Evolutionary conservation across 345 rosid genomes (phyloP).

Genomic region (Litchi chinensis): DNA sequence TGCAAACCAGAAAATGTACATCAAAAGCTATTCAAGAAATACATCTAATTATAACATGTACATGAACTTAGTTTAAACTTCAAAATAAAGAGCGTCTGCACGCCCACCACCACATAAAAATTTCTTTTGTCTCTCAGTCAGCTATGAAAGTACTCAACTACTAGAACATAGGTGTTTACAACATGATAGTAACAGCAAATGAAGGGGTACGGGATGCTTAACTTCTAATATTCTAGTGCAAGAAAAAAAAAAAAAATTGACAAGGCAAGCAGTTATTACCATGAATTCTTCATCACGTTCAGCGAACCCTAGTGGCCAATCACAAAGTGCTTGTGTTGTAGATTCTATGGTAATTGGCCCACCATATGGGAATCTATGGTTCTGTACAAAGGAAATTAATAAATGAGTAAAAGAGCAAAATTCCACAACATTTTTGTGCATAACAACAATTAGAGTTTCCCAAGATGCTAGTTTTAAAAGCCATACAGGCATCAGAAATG

Average conservation of each 20-base stretch:
- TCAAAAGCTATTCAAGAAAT: slow-evolving; percentile 16
- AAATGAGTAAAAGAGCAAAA: background rate
- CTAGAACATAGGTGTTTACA: background rate
- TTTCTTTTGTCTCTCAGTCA: background rate
- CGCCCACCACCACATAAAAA: background rate
- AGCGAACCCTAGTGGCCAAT: no score
- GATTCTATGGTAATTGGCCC: slow-evolving; percentile 98
- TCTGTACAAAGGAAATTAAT: slow-evolving; percentile 33
- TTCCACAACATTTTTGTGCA: background rate
- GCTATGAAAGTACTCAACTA: background rate
- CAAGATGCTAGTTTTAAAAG: no score
- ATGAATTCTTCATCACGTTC: no score
- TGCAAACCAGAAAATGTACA: slow-evolving; percentile 34
- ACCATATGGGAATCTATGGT: slow-evolving; percentile 90
- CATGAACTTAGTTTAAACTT: background rate
- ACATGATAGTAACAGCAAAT: background rate
- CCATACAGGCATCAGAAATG: no score
- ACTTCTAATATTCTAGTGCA: no score
- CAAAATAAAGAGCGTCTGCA: background rate
- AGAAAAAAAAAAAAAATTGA: no score
- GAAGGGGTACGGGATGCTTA: background rate
- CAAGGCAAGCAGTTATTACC: no score
- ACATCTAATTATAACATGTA: background rate
- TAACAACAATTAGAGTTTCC: background rate
- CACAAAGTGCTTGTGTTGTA: slow-evolving; percentile 96